Percentiles rank a stretch among this genome's conserved stretches.
These are phyloP conservation scores for Rosa multiflora DNA, from an alignment of 306 rosid species.

Conservation along the genomic window DNA sequence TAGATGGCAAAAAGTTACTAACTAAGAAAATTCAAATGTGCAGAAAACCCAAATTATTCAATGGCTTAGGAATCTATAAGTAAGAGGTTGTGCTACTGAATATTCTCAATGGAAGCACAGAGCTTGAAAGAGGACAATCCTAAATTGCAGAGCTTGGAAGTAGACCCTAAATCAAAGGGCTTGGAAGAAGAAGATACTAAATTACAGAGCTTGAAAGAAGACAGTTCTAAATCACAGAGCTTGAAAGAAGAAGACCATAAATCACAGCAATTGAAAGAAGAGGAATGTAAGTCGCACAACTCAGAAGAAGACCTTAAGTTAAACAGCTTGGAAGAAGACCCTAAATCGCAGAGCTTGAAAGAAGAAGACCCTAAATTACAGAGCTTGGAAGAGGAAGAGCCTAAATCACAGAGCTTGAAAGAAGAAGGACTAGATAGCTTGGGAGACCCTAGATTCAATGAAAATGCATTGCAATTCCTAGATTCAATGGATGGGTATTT, in stretches of 20 bases:
- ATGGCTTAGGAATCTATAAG: background rate
- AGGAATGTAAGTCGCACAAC: conserved; percentile 10
- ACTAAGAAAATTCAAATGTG: background rate
- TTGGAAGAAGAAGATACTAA: background rate
- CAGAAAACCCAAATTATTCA: background rate
- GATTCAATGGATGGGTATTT: conserved; percentile 68
- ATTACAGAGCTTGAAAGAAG: background rate
- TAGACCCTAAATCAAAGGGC: background rate
- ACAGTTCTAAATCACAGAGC: too few species aligned
- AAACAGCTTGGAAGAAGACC: conserved; percentile 26
- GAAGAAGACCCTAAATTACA: background rate
- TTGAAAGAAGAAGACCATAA: too few species aligned
- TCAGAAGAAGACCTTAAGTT: conserved; percentile 9
- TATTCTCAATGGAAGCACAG: conserved; percentile 5
- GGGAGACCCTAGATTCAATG: conserved; percentile 27
- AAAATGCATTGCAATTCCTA: conserved; percentile 55
- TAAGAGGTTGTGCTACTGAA: background rate
- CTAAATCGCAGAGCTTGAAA: conserved; percentile 2
- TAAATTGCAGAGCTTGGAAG: background rate
- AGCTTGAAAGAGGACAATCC: background rate
- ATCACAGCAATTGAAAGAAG: conserved; percentile 27
- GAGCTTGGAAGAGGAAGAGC: conserved; percentile 16
- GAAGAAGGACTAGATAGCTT: background rate
- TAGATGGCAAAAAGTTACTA: background rate
- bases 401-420: background rate